Evolutionary conservation across 2,329 filamentous ascomycete species (phyloP), one percentile per base, ranked within the genome.

Genomic region (Sporothrix variecibatus): DNA sequence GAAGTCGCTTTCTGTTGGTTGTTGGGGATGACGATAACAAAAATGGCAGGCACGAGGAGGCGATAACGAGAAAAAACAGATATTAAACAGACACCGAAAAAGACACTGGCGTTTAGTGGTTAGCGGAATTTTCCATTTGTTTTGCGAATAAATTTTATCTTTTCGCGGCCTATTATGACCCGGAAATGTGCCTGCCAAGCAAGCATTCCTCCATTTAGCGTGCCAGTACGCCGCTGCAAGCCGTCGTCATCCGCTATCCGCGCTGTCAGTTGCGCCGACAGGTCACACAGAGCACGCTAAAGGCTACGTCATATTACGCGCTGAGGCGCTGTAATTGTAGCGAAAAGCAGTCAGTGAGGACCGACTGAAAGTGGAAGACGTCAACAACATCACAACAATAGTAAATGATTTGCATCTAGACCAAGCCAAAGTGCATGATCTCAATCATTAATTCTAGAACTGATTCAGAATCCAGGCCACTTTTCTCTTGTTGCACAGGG

Each of bases 11-110:
- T 62, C 17, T 40, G 58, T 46, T 46, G 65, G 15, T 34, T 68
- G 65, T 68, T 51, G 65, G 43, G 65, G 64, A 51, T 68, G 43
- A 51, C 65, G 43, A 68, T 49, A 68, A 28, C 40, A 68, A 34
- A 68, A 68, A 31, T 12, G 65, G 43, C 65, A 68, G 65, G 65
- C 8, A 68, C 65, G 65, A 8, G 12, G 23, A 17, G 26, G 40
- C 26, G 65, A 68, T 68, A 68, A 68, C 26, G 34, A 26, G 7
- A 15, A 1, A 40, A 38, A 62, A 34, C 38, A 11, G 6, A 20
- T 7, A 17, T 6, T 6, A 11, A 4, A 5, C 28, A 1, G 43
- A 20, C 43, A 49, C 15, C 23, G 23, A 56, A 12, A 56, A 53
- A 56, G 12, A 17, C 20, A 28, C 51, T 11, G 23, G n/a, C 51